Evolutionary conservation across 2,329 filamentous ascomycete species (phyloP).

Genomic region (Penicillium sp.): DNA sequence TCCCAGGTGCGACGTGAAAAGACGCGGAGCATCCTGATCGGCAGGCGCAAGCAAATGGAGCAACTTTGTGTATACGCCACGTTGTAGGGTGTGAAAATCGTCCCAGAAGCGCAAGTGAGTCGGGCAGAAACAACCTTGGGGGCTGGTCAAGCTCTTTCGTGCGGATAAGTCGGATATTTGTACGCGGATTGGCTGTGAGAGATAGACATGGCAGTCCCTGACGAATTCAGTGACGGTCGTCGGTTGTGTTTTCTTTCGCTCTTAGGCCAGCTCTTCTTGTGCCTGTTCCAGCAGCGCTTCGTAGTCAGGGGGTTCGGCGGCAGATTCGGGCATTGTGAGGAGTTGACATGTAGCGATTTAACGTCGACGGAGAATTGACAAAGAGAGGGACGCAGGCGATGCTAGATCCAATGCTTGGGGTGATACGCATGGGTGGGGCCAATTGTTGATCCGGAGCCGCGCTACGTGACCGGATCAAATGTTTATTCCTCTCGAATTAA

Average conservation of each 20-base stretch:
- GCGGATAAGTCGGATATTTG: not conserved
- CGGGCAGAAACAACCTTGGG: not conserved
- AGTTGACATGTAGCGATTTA: too few relatives aligned
- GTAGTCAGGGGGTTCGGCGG: too few relatives aligned
- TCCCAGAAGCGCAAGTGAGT: not conserved
- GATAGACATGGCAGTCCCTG: not conserved
- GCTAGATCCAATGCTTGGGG: too few relatives aligned
- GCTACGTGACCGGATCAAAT: too few relatives aligned
- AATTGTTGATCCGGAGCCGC: too few relatives aligned
- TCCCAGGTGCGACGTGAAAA: not conserved
- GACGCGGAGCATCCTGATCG: not conserved
- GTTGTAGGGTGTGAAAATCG: not conserved
- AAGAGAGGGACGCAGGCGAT: too few relatives aligned
- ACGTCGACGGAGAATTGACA: too few relatives aligned
- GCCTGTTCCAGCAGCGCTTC: too few relatives aligned
- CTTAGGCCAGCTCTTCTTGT: not conserved
- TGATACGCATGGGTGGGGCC: too few relatives aligned
- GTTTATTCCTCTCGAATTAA: too few relatives aligned
- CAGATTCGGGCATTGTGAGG: too few relatives aligned
- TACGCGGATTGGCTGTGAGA: not conserved
- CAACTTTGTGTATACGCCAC: not conserved
- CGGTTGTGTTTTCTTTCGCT: not conserved
- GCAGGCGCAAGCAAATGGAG: not conserved
- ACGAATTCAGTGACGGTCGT: not conserved
- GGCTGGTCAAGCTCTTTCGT: not conserved